Base-by-base conservation (phyloP, 345 rosid genomes). In the Eucalyptus globulus region DNA sequence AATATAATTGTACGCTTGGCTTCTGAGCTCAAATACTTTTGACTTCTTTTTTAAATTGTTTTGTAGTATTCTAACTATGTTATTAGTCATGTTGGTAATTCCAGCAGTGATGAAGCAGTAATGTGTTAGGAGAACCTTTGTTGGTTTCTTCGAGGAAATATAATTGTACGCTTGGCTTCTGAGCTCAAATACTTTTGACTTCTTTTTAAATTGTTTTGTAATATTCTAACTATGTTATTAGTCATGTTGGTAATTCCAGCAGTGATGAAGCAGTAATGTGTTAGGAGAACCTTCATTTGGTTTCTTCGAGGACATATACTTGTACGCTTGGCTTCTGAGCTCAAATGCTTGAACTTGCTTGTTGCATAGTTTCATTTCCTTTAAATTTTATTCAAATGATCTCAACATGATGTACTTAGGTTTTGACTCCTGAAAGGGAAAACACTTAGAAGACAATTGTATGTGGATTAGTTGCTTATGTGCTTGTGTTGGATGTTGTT, bases 181-280 rank as follows among this genome's bases (percentile, higher is more conserved):
- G 90, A 89, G 83, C 83, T 72, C 24, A 21, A 11, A 72, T 37
- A 13, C 14, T 60, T 53, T 53, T 27, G 15, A 12, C 14, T 7
- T 65, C 11, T 65, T 65, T 65, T 65, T n/a, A 16, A n/a, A 45
- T 27, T 86, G 17, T 49, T 26, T 49, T 60, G 29, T 56, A 56
- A 62, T 47, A 4, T 86, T 10, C 14, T 81, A 17, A 86, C 37
- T 47, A 49, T 47, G 31, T 47, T 49, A n/a, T 47, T 49, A 40
- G 49, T 86, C 37, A 19, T 62, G 34, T 54, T 26, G 60, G 27
- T 87, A 43, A 44, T 43, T 31, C 49, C 24, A 87, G 94, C 94
- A 2, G 91, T 93, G 96, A 94, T 94, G 96, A 93, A 89, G 90
- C 90, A n/a, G 86, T 91, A 91, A 94, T 94, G 93, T 91, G 90